These are phyloP conservation scores for Chenopodium berlandieri DNA, from an alignment of 148 eudicot genomes.

Conservation along the genomic window DNA sequence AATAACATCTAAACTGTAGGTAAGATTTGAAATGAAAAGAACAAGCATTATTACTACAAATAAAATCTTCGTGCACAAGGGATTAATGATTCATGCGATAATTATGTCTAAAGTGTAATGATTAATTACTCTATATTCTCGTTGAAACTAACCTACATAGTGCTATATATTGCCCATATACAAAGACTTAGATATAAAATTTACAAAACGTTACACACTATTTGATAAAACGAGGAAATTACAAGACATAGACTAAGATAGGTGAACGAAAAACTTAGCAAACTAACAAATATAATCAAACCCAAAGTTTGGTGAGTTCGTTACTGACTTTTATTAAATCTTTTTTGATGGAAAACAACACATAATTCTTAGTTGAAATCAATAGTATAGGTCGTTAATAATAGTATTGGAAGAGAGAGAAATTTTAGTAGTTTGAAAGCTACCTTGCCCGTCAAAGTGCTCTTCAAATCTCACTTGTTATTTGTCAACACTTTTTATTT, in stretches of 20 bases:
- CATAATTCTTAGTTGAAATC: background rate
- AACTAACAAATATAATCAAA: background rate
- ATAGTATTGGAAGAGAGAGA: background rate
- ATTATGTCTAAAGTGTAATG: constrained; percentile 16
- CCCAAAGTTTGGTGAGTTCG: constrained; percentile 35
- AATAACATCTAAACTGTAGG: background rate
- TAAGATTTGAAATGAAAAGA: constrained; percentile 10
- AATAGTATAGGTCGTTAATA: constrained; percentile 8
- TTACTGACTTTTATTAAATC: constrained; percentile 26
- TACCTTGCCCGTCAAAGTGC: constrained; percentile 17
- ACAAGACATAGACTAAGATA: constrained; percentile 24
- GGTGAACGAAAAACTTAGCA: constrained; percentile 23
- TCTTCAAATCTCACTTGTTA: background rate
- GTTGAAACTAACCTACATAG: constrained; percentile 23
- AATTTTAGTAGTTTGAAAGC: background rate
- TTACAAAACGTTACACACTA: constrained; percentile 5
- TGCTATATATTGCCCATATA: background rate
- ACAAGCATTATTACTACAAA: background rate
- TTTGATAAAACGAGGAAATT: background rate
- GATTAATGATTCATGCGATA: constrained; percentile 6
- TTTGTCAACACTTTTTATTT: background rate
- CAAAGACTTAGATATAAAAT: background rate
- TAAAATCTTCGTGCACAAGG: constrained; percentile 5
- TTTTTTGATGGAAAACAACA: constrained; percentile 15
- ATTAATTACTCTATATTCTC: constrained; percentile 5